phyloP scores from a whole-genome alignment of 148 eudicot genomes.

The Pouteria glomerata region DNA sequence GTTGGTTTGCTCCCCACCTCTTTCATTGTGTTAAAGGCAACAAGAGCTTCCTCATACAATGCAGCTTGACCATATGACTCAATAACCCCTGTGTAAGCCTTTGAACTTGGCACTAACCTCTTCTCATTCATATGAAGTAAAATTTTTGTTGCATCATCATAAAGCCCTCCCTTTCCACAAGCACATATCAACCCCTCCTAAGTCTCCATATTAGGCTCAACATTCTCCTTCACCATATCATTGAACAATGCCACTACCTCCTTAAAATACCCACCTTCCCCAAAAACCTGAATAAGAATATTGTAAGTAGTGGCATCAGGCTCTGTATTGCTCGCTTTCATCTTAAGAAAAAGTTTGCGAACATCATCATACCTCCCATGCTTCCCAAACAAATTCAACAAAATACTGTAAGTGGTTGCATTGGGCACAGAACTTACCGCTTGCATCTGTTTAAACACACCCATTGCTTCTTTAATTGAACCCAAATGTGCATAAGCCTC shows the following conservation, averaged over 20 bases:
- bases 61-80: constrained; percentile 95
- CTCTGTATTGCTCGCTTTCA: constrained; percentile 92
- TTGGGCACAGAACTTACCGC: constrained; percentile 79
- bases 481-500: constrained; percentile 84
- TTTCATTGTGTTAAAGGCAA: constrained; percentile 85
- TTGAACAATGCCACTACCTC: constrained; percentile 92
- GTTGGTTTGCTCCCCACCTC: constrained; percentile 80
- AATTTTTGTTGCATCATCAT: constrained; percentile 70
- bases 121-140: constrained; percentile 65
- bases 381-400: constrained; percentile 79
- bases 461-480: constrained; percentile 74
- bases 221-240: constrained; percentile 92
- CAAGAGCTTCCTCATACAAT: constrained; percentile 89
- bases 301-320: constrained; percentile 89
- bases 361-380: constrained; percentile 90
- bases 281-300: constrained; percentile 83
- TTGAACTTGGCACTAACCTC: constrained; percentile 75
- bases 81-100: constrained; percentile 78
- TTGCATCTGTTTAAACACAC: constrained; percentile 92
- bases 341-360: constrained; percentile 88
- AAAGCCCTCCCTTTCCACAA: constrained; percentile 93
- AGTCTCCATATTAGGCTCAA: constrained; percentile 94
- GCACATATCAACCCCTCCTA: constrained; percentile 85
- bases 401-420: constrained; percentile 73
- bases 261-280: constrained; percentile 95